Conservation (phyloP, 129 eudicot species). For the Glebionis coronaria region DNA sequence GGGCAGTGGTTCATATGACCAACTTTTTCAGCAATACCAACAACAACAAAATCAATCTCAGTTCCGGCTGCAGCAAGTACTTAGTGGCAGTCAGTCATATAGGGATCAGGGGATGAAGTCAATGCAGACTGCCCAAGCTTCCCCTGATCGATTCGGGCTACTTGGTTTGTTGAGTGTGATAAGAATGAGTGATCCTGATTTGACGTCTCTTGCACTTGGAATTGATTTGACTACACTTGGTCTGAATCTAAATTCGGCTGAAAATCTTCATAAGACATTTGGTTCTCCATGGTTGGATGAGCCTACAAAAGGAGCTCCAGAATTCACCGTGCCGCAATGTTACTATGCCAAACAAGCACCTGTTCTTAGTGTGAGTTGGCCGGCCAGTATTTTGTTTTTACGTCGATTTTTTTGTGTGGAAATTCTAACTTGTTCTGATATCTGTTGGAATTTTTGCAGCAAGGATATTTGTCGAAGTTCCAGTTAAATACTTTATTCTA, state of each 20-base stretch:
- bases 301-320: constrained; percentile 83
- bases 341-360: constrained; percentile 79
- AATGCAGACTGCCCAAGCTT: constrained; percentile 38
- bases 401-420: not conserved
- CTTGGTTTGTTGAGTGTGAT: constrained; percentile 85
- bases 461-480: constrained; percentile 69
- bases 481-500: constrained; percentile 80
- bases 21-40: constrained; percentile 83
- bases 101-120: constrained; percentile 85
- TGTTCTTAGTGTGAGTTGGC: constrained; percentile 51
- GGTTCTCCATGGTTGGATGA: constrained; percentile 92
- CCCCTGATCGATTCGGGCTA: constrained; percentile 72
- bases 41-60: constrained; percentile 75
- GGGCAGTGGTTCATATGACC: constrained; percentile 79
- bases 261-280: constrained; percentile 79
- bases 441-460: constrained; percentile 53
- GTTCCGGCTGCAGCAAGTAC: constrained; percentile 60
- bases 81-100: constrained; percentile 25
- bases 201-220: constrained; percentile 89
- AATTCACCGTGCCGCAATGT: constrained; percentile 75
- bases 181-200: constrained; percentile 88
- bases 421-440: not conserved
- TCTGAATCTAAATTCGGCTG: constrained; percentile 74
- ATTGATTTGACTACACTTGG: constrained; percentile 90
- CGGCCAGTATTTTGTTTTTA: not conserved